Percentiles rank a stretch among this genome's conserved stretches.
Conservation (phyloP, 352 stramenopile species). For the Achlya hypogyna region DNA sequence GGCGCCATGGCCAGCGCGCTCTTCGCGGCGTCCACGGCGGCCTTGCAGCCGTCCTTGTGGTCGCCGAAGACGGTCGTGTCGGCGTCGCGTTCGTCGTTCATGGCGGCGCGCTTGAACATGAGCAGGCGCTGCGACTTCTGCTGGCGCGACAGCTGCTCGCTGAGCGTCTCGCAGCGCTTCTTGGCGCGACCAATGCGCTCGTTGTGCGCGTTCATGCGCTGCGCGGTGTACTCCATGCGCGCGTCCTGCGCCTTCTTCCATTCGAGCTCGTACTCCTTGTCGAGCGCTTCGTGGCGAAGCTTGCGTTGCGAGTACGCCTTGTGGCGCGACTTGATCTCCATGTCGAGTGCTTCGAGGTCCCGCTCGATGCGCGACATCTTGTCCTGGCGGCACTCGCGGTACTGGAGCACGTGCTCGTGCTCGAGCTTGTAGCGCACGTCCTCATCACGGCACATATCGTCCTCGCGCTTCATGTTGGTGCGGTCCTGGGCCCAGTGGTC, state of each 20-base stretch:
- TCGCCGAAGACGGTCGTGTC: conserved; percentile 75
- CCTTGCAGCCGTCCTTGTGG: conserved; percentile 78
- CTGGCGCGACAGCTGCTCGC: conserved; percentile 66
- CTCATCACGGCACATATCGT: conserved; percentile 80
- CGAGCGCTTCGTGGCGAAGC: conserved; percentile 55
- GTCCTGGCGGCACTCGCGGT: conserved; percentile 63
- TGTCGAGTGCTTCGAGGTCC: conserved; percentile 67
- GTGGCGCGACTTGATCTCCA: conserved; percentile 60
- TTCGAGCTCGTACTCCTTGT: conserved; percentile 79
- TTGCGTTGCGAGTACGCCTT: conserved; percentile 67
- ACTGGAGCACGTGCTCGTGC: conserved; percentile 72
- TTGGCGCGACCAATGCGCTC: conserved; percentile 61
- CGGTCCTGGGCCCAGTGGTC: conserved; percentile 83
- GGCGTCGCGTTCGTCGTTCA: conserved; percentile 76
- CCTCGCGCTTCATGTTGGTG: conserved; percentile 84
- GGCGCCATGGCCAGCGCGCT: conserved; percentile 67
- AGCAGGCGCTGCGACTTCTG: conserved; percentile 79
- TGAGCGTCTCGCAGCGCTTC: conserved; percentile 79
- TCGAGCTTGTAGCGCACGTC: conserved; percentile 77
- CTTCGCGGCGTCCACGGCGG: conserved; percentile 55
- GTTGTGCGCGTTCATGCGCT: conserved; percentile 56
- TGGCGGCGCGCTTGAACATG: conserved; percentile 74
- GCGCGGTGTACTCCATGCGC: conserved; percentile 50
- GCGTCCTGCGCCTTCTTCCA: conserved; percentile 65
- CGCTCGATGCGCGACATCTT: conserved; percentile 77